A percentile compares a stretch with the other conserved stretches of the same genome.
phyloP scores from a whole-genome alignment of 148 eudicot species.

The Fallopia convolvulus region DNA sequence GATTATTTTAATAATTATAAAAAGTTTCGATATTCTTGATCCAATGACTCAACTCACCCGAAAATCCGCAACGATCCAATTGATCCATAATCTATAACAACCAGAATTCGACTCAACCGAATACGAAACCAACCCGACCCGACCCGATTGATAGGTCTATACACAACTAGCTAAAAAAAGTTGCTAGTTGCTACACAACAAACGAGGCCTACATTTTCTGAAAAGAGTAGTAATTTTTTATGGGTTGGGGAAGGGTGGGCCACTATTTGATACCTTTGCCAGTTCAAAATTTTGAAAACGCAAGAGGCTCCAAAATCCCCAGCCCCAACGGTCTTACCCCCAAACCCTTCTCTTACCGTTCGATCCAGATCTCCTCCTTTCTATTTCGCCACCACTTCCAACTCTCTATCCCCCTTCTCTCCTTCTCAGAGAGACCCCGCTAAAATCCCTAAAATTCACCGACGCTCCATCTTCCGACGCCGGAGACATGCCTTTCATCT shows the following conservation, averaged over 20 bases:
- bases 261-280: background rate
- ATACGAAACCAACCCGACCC: no score
- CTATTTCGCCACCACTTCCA: background rate
- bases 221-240: background rate
- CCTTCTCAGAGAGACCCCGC: background rate
- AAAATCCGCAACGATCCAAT: no score
- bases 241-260: background rate
- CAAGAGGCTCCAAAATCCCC: constrained; percentile 11
- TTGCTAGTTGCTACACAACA: no score
- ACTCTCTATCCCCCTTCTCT: background rate
- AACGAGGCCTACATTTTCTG: no score
- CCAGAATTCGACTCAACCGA: no score
- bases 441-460: constrained; percentile 15
- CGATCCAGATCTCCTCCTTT: background rate
- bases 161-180: no score
- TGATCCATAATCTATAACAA: no score
- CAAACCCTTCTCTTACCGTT: background rate
- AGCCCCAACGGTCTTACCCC: constrained; percentile 9
- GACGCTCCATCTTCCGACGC: background rate
- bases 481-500: constrained; percentile 42
- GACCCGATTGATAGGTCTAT: no score
- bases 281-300: constrained; percentile 19
- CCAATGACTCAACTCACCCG: no score
- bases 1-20: no score
- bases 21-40: no score